Conservation (phyloP, 2,329 filamentous ascomycete species). For the Stromatinia cepivora region DNA sequence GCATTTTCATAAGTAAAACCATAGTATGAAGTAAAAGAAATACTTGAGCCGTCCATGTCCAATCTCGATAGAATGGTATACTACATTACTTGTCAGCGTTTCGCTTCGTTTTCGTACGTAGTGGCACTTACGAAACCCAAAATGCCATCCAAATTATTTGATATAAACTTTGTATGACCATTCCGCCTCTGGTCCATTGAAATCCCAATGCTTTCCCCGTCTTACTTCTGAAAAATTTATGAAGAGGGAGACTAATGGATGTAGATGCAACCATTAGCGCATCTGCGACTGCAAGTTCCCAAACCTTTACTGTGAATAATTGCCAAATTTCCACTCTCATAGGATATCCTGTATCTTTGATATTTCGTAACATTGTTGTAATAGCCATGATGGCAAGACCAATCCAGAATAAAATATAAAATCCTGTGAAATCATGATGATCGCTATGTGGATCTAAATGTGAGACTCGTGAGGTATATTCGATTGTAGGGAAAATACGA, state of each 20-base stretch:
- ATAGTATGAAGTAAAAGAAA: constrained; percentile 91
- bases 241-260: constrained; percentile 69
- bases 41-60: constrained; percentile 97
- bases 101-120: background rate
- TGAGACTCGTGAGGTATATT: constrained; percentile 86
- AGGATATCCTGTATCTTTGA: constrained; percentile 89
- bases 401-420: constrained; percentile 99
- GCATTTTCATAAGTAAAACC: constrained; percentile 97
- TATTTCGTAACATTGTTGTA: constrained; percentile 87
- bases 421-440: constrained; percentile 92
- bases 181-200: constrained; percentile 76
- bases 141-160: constrained; percentile 76
- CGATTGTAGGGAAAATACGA: constrained; percentile 88
- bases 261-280: constrained; percentile 80
- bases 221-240: constrained; percentile 62
- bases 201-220: constrained; percentile 52
- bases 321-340: constrained; percentile 84
- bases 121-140: constrained; percentile 65
- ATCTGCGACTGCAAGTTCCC: constrained; percentile 82
- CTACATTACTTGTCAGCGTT: constrained; percentile 39
- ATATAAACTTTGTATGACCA: constrained; percentile 78
- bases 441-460: constrained; percentile 94
- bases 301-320: constrained; percentile 83
- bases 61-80: constrained; percentile 80
- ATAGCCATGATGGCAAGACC: constrained; percentile 95